A percentile compares a stretch with the other conserved stretches of the same genome.
These are phyloP conservation scores for Entomortierella chlamydospora DNA, from an alignment of 192 early-diverging fungal species.

Conservation along the genomic window DNA sequence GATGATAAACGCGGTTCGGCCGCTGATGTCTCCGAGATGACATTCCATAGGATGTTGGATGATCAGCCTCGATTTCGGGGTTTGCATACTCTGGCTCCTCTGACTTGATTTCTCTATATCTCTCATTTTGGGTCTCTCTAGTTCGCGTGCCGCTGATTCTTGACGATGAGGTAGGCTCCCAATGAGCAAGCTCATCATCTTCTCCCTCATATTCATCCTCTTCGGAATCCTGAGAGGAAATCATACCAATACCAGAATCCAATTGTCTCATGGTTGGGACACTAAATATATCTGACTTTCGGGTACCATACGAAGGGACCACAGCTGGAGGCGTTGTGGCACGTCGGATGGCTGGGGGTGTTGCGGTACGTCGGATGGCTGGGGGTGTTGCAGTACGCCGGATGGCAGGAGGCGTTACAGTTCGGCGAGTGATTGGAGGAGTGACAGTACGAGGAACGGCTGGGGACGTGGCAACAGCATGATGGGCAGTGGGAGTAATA, in stretches of 20 bases:
- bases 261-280: constrained; percentile 26
- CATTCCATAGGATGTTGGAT: not conserved
- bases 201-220: constrained; percentile 3
- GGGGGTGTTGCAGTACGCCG: not conserved
- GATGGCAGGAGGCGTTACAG: constrained; percentile 3
- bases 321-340: not conserved
- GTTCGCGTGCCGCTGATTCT: not conserved
- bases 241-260: constrained; percentile 38
- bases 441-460: not conserved
- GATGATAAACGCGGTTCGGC: not conserved
- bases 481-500: not conserved
- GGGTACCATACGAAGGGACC: not conserved
- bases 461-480: not conserved
- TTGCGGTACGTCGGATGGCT: not conserved
- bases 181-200: not conserved
- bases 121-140: not conserved
- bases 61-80: constrained; percentile 2
- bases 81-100: not conserved
- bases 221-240: constrained; percentile 16
- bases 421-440: not conserved
- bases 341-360: not conserved
- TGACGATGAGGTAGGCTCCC: not conserved
- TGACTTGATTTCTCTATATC: not conserved
- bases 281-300: not conserved
- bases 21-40: not conserved